Evolutionary conservation across 192 early-diverging fungal species (phyloP).

Genomic region (Backusella liffmaniae): DNA sequence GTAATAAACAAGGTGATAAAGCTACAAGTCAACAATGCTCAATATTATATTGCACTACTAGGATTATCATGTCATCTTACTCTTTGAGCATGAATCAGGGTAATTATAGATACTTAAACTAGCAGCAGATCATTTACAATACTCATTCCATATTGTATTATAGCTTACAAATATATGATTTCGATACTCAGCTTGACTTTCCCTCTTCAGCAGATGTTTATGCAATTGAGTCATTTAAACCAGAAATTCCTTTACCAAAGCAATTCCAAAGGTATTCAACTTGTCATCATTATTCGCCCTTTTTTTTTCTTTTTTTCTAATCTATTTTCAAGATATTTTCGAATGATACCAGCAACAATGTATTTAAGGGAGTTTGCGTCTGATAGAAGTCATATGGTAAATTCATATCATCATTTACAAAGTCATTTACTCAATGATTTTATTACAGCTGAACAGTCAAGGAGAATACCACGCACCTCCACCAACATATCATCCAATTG

Average conservation of each 20-base stretch:
- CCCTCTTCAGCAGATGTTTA: conserved; percentile 11
- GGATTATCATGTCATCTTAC: conserved; percentile 32
- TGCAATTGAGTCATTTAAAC: conserved; percentile 8
- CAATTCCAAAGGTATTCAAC: conserved; percentile 19
- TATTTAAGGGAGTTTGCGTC: conserved; percentile 22
- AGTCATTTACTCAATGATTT: too few species aligned
- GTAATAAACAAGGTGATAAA: neutral
- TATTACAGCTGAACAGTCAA: neutral
- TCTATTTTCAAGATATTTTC: conserved; percentile 9
- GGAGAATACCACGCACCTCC: conserved; percentile 20
- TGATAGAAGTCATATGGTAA: conserved; percentile 31
- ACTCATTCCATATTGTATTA: too few species aligned
- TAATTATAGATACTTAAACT: neutral
- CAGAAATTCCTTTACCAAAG: neutral
- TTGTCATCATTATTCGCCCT: too few species aligned
- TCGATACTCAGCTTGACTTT: conserved; percentile 16
- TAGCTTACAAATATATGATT: conserved; percentile 20
- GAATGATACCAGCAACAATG: conserved; percentile 9
- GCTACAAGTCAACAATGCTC: neutral
- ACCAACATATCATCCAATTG: conserved; percentile 8
- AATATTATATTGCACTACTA: neutral
- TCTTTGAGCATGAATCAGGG: neutral
- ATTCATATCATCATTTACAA: neutral
- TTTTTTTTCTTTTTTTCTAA: neutral
- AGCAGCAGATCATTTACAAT: too few species aligned